Conservation (phyloP, 2,329 filamentous ascomycete species). For the Fusarium falciforme region DNA sequence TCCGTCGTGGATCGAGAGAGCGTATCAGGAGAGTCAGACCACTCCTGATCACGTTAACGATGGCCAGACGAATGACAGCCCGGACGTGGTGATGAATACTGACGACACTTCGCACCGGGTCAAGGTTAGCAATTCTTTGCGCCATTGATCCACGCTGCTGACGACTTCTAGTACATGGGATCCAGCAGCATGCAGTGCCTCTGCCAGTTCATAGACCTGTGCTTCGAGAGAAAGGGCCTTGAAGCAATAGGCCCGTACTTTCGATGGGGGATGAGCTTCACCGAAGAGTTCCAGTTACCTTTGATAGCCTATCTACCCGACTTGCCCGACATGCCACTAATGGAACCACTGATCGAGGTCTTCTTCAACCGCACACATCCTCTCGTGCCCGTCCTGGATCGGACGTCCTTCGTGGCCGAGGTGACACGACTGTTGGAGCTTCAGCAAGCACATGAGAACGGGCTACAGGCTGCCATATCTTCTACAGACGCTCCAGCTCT, state of each 20-base stretch:
- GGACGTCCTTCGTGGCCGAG: slow-evolving; percentile 28
- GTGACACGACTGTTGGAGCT: slow-evolving; percentile 28
- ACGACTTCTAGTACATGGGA: slow-evolving; percentile 31
- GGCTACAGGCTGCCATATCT: slow-evolving; percentile 22
- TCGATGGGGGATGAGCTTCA: slow-evolving; percentile 37
- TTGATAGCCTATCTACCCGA: slow-evolving; percentile 26
- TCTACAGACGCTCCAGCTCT: slow-evolving; percentile 24
- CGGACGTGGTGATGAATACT: slow-evolving; percentile 36
- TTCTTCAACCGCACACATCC: slow-evolving; percentile 37
- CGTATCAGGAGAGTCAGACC: slow-evolving; percentile 27
- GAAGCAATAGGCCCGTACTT: slow-evolving; percentile 33
- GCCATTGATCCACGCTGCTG: too few species aligned
- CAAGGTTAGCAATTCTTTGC: slow-evolving; percentile 20
- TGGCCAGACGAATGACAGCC: slow-evolving; percentile 30
- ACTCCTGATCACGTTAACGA: slow-evolving; percentile 22
- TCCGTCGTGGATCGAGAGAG: slow-evolving; percentile 36
- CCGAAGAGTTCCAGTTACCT: slow-evolving; percentile 32
- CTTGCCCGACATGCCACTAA: slow-evolving; percentile 22
- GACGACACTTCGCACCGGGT: slow-evolving; percentile 39
- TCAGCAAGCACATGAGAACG: slow-evolving; percentile 16
- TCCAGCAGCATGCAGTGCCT: slow-evolving; percentile 37
- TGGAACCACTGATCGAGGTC: slow-evolving; percentile 36
- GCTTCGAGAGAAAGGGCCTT: slow-evolving; percentile 29
- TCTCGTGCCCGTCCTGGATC: slow-evolving; percentile 30
- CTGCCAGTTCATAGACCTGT: slow-evolving; percentile 31